Evolutionary conservation across 176 grass and related monocot species (phyloP), one percentile per base, ranked within the genome.

Genomic region (Pontederia paniculata): DNA sequence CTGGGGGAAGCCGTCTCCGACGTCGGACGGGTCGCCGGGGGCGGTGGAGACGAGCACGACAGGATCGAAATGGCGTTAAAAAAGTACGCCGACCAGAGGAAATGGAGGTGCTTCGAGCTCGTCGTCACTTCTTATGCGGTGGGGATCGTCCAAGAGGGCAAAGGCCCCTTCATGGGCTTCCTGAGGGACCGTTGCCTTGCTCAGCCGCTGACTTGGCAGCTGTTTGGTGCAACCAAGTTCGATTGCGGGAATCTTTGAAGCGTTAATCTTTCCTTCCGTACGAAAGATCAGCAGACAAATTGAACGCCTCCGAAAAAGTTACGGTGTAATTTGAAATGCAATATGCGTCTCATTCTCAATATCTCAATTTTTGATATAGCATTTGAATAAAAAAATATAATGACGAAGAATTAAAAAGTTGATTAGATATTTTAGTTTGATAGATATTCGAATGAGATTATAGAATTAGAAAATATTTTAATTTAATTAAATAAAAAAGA

Each of bases 21-120:
- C 0, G 52, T 23, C 17, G 12, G 48, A 45, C 5, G 8, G n/a
- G 19, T 6, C 0, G 1, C 28, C 28, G 28, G 2, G 9, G 52
- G 13, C 9, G 56, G 0, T 6, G 15, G 17, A 50, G 13, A 50
- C 3, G 62, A 68, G 17, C 3, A 49, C 18, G 1, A 49, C 23
- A 60, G 67, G 53, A 57, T 88, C 10, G 44, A 80, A 65, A 52
- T 48, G 16, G 59, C 23, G 3, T 17, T 95, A 51, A 23, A 63
- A 21, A 69, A 70, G 78, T 88, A 81, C 49, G 75, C 64, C 4
- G 4, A 50, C 18, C 65, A 73, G 8, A 77, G 84, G 43, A 83
- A 75, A 65, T 88, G 89, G 84, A 84, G 89, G 78, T 58, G 74
- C 50, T 21, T 78, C 42, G 16, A 71, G 48, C 63, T 88, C 9